Evolutionary conservation across 2,329 filamentous ascomycete genomes (phyloP).

Genomic region (Calonectria pteridis): DNA sequence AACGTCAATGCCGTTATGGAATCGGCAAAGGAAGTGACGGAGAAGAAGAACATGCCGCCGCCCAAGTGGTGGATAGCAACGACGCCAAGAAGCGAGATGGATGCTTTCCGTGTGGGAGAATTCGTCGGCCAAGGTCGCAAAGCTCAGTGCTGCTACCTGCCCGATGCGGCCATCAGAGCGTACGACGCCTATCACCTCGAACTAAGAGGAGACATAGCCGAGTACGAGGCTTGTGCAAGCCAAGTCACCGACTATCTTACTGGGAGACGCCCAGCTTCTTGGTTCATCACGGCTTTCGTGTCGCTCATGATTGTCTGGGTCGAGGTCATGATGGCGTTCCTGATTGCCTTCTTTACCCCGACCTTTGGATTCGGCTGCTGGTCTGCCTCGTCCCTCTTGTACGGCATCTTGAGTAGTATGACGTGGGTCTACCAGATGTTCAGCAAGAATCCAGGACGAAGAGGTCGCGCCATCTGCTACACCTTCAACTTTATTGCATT

Average conservation of each 20-base stretch:
- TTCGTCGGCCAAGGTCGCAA: constrained; percentile 18
- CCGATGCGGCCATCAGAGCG: constrained; percentile 11
- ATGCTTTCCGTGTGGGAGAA: constrained; percentile 4
- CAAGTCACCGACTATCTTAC: constrained; percentile 1
- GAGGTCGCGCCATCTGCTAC: background rate
- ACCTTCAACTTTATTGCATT: constrained; percentile 8
- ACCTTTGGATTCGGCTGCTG: constrained; percentile 20
- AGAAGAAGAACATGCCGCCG: constrained; percentile 3
- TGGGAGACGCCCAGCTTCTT: background rate
- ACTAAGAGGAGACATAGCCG: background rate
- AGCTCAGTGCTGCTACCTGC: constrained; percentile 3
- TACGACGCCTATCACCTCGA: background rate
- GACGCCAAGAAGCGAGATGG: background rate
- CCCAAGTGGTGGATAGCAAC: constrained; percentile 14
- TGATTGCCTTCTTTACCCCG: constrained; percentile 17
- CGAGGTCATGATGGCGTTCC: constrained; percentile 22
- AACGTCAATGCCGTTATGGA: constrained; percentile 13
- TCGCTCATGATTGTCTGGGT: constrained; percentile 16
- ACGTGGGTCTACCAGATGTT: constrained; percentile 13
- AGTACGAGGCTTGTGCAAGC: constrained; percentile 11
- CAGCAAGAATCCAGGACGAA: constrained; percentile 5
- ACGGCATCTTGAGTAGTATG: constrained; percentile 14
- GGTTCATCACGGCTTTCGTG: constrained; percentile 9
- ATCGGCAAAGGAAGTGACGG: constrained; percentile 1
- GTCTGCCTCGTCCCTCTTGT: background rate